Conservation (phyloP, 169 alveolate genomes). For the Eimeria sp. region DNA sequence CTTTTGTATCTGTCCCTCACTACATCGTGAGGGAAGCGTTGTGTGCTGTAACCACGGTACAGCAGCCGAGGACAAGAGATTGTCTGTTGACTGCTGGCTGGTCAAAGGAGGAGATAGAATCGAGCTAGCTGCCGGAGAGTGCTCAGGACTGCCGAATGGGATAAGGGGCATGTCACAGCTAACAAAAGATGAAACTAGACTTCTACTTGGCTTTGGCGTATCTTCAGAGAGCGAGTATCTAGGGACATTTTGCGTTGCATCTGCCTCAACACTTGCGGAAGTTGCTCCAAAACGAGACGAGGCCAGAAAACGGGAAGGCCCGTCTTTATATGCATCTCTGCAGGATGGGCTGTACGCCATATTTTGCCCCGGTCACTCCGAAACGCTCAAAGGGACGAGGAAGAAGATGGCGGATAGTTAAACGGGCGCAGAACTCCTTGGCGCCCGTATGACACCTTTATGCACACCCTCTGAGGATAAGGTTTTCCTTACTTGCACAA, state of each 20-base stretch:
- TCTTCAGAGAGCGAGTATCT: slow-evolving; percentile 19
- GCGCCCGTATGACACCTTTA: background rate
- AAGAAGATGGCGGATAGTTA: background rate
- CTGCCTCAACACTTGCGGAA: slow-evolving; percentile 75
- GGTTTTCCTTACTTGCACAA: background rate
- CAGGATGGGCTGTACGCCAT: slow-evolving; percentile 48
- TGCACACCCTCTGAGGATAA: slow-evolving; percentile 9
- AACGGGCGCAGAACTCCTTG: slow-evolving; percentile 8
- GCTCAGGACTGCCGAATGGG: slow-evolving; percentile 73
- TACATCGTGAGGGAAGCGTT: background rate
- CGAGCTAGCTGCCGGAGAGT: slow-evolving; percentile 56
- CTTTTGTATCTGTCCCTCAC: slow-evolving; percentile 17
- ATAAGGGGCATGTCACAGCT: slow-evolving; percentile 46
- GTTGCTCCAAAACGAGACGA: slow-evolving; percentile 58
- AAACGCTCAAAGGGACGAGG: background rate
- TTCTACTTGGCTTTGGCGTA: background rate
- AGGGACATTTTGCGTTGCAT: slow-evolving; percentile 2
- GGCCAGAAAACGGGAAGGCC: background rate
- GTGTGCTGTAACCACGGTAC: slow-evolving; percentile 20
- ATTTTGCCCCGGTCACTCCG: background rate
- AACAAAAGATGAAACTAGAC: background rate
- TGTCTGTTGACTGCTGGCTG: slow-evolving; percentile 25
- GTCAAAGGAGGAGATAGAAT: slow-evolving; percentile 3
- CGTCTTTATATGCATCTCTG: slow-evolving; percentile 21
- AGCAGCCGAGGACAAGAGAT: background rate